phyloP scores from a whole-genome alignment of 495 filamentous ascomycete species.

The Penicillium desertorum region DNA sequence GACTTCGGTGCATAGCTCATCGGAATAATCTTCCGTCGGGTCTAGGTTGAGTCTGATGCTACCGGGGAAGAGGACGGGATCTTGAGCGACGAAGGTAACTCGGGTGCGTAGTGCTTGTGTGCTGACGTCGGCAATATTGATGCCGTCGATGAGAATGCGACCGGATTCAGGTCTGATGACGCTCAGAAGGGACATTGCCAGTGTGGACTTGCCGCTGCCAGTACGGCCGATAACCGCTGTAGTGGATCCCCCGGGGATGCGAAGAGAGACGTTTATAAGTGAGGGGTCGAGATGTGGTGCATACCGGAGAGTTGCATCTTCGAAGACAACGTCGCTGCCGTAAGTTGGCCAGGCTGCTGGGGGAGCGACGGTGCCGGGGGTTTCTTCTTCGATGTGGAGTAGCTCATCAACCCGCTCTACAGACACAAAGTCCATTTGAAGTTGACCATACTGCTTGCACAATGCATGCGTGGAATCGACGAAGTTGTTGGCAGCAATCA shows the following conservation, averaged over 20 bases:
- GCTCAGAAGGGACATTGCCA: slow-evolving; percentile 63
- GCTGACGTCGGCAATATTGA: slow-evolving; percentile 59
- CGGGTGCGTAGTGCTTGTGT: slow-evolving; percentile 58
- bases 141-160: slow-evolving; percentile 57
- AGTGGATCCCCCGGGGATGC: slow-evolving; percentile 71
- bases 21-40: slow-evolving; percentile 45
- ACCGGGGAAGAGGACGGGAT: slow-evolving; percentile 63
- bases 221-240: slow-evolving; percentile 63
- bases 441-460: slow-evolving; percentile 72
- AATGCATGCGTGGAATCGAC: slow-evolving; percentile 69
- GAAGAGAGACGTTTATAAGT: slow-evolving; percentile 60
- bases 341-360: slow-evolving; percentile 74
- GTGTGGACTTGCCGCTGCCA: slow-evolving; percentile 65
- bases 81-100: slow-evolving; percentile 64
- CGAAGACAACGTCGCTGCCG: slow-evolving; percentile 68
- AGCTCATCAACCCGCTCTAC: slow-evolving; percentile 82
- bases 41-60: slow-evolving; percentile 61
- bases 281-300: slow-evolving; percentile 72
- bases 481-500: slow-evolving; percentile 43
- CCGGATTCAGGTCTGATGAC: slow-evolving; percentile 54
- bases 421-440: slow-evolving; percentile 88
- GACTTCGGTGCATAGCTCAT: slow-evolving; percentile 51
- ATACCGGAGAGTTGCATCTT: slow-evolving; percentile 74
- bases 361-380: slow-evolving; percentile 60
- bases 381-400: slow-evolving; percentile 70